Base-by-base conservation (phyloP, 2,329 filamentous ascomycete species). In the Hypoxylon rubiginosum region DNA sequence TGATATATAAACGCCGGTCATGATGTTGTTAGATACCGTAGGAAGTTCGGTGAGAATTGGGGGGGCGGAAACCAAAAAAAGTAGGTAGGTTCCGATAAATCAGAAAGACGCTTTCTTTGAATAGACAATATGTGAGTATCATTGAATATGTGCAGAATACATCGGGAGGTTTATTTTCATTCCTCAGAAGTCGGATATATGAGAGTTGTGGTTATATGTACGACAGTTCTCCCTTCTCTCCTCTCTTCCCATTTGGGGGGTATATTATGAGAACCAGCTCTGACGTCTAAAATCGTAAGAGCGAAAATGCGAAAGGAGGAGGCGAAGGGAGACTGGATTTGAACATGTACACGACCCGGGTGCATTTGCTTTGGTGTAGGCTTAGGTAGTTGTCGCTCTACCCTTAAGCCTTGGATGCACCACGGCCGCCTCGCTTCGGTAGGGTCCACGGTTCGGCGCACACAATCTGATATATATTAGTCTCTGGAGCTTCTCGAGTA, bases 381-480 rank as follows among this genome's bases (percentile, higher is more conserved):
- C 36, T 24, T 13, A 39, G 58, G 53, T 51, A 62, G 62, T 64
- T 21, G 7, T 32, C 56, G 56, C 76, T 34, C 79, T 81, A 62
- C 74, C 74, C 72, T 61, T 73, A 78, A 62, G 80, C 83, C 70
- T 84, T 82, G 74, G 67, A 68, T 32, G 58, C 60, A 39, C 78
- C 70, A 30, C 71, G 67, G 19, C 77, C 75, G 48, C 81, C 80
- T 71, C 86, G 82, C 75, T 88, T 85, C 2, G 90, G 90, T 53
- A 92, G 81, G 53, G 90, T 90, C 90, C 90, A 92, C 15, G 90
- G 90, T 73, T 88, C 86, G 49, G 87, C 82, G 77, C 90, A 92
- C 59, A 92, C 87, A 62, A 90, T 86, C 89, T 91, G 60, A 15
- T 28, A 52, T 45, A 13, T 63, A 64, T 53, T 52, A 52, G 41